phyloP scores from a whole-genome alignment of 768 basidiomycete species.

The Agrocybe pediades region DNA sequence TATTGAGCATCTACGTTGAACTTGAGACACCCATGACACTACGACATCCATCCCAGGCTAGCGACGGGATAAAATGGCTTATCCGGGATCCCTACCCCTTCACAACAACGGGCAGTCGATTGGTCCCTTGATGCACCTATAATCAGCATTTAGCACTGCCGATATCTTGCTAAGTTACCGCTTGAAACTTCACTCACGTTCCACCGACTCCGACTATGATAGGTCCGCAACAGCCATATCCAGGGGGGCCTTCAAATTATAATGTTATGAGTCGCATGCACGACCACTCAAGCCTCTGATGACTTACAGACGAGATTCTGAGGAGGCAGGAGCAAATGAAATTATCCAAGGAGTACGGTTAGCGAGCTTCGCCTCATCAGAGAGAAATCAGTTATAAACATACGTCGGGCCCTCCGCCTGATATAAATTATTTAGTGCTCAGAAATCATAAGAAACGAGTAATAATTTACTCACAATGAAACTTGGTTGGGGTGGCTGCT shows the following conservation, averaged over 20 bases:
- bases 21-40: too few species aligned
- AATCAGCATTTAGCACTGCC: too few species aligned
- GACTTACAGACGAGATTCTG: slow-evolving; percentile 2
- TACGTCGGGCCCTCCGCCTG: slow-evolving; percentile 13
- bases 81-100: too few species aligned
- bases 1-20: too few species aligned
- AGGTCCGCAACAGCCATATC: slow-evolving; percentile 19
- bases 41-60: too few species aligned
- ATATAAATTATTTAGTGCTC: not conserved
- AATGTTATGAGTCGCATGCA: not conserved
- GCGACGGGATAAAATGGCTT: too few species aligned
- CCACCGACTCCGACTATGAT: slow-evolving; percentile 11
- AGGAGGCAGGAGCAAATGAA: too few species aligned
- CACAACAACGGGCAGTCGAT: too few species aligned
- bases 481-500: not conserved
- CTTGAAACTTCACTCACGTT: not conserved
- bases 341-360: not conserved
- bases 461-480: slow-evolving; percentile 4
- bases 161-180: not conserved
- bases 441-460: not conserved
- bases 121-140: too few species aligned
- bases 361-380: too few species aligned
- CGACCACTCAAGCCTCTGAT: not conserved
- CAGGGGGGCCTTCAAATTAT: slow-evolving; percentile 7
- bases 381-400: not conserved